Base-by-base conservation (phyloP, 306 rosid species). In the Cicer cuneatum region DNA sequence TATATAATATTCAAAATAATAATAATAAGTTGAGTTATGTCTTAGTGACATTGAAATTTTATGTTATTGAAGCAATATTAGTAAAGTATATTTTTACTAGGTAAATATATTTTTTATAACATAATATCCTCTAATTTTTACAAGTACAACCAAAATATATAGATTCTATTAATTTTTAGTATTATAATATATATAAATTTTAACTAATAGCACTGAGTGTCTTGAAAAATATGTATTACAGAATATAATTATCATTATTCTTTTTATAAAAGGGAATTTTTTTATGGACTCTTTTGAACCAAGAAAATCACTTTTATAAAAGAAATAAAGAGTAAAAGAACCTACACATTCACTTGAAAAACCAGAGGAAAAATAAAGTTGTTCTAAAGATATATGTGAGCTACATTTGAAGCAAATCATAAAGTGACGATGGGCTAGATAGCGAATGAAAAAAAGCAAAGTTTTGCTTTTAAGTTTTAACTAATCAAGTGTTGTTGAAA, bases 301-400 rank as follows among this genome's bases (percentile, higher is more conserved):
- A 42, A 65, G 5, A 18, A 41, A 65, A 10, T 42, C 39, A 65
- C 71, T 65, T 65, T 42, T 65, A 65, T 19, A 6, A 66, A 38
- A 39, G 5, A 16, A 15, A 8, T 38, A n/a, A 6, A 58, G 1
- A 37, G 66, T 2, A 14, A 40, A 42, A 21, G 51, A 61, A 61
- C 51, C 15, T 18, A 41, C 15, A 5, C 37, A 42, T 65, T 64
- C 7, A 42, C 51, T 15, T 1, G 40, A 66, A 66, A 65, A 66
- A 11, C 5, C 18, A 11, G 11, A 64, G 10, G 10, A 12, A 14
- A 37, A 37, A 35, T 37, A 60, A n/a, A 59, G 1, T 5, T 57
- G 40, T 5, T 13, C 6, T 57, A 5, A 54, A 54, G 6, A 56
- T 56, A 10, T 14, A 5, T 12, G 40, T 57, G 64, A 40, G 40